These are phyloP conservation scores for Cadophora sp. DNA, from an alignment of 2,329 filamentous ascomycete genomes.

Conservation along the genomic window DNA sequence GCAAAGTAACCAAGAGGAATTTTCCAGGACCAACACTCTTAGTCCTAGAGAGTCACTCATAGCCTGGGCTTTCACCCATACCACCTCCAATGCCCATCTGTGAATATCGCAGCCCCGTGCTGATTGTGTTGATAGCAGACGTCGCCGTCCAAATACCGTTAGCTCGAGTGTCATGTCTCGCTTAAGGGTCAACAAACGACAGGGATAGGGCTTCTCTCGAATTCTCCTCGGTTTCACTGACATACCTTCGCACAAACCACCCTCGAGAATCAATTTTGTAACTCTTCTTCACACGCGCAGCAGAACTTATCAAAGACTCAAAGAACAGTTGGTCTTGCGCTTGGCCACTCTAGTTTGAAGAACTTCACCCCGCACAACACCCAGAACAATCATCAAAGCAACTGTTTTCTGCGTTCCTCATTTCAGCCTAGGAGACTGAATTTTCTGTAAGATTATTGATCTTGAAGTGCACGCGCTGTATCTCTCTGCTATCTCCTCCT, in stretches of 20 bases:
- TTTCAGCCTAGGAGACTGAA: no score
- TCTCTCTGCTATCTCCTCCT: neutral
- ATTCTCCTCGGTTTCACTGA: no score
- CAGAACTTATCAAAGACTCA: no score
- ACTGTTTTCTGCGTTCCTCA: neutral
- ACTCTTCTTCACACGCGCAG: neutral
- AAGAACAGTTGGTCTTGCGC: neutral
- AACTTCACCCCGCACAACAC: no score
- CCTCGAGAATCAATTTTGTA: neutral
- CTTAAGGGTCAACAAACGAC: neutral
- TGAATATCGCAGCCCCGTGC: neutral
- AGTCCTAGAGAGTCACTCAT: neutral
- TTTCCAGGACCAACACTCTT: neutral
- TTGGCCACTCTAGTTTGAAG: no score
- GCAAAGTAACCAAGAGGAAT: neutral
- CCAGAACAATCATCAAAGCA: no score
- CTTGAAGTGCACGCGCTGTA: neutral
- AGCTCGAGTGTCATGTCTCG: slow-evolving; percentile 1
- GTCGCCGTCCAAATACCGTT: neutral
- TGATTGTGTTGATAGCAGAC: neutral
- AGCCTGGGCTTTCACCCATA: neutral
- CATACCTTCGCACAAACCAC: neutral
- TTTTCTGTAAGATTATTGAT: neutral
- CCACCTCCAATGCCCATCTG: neutral
- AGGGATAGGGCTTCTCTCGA: neutral